A percentile compares a stretch with the other conserved stretches of the same genome.
These are phyloP conservation scores for Mucor irregularis DNA, from an alignment of 371 early-diverging fungal species.

Conservation along the genomic window DNA sequence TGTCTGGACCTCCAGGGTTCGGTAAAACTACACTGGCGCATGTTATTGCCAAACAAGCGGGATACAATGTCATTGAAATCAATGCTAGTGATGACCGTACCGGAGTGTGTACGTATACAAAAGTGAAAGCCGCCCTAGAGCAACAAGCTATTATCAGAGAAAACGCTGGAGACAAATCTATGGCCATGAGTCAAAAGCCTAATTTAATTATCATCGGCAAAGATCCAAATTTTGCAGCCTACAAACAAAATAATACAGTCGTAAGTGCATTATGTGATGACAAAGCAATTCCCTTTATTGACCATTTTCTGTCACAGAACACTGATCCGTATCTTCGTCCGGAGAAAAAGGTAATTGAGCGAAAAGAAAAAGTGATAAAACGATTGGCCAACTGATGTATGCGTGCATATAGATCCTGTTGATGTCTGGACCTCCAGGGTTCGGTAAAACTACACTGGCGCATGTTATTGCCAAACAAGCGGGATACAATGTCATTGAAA, in stretches of 20 bases:
- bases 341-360: conserved; percentile 55
- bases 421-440: conserved; percentile 96
- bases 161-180: conserved; percentile 7
- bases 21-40: conserved; percentile 99
- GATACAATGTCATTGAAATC: conserved; percentile 92
- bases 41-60: conserved; percentile 90
- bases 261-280: too few relatives aligned
- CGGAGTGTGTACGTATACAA: conserved; percentile 67
- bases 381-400: background rate
- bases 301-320: conserved; percentile 21
- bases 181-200: conserved; percentile 61
- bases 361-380: too few relatives aligned
- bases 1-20: conserved; percentile 97
- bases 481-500: conserved; percentile 93
- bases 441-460: conserved; percentile 98
- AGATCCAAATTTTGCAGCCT: conserved; percentile 16
- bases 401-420: conserved; percentile 68
- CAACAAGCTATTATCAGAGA: conserved; percentile 66
- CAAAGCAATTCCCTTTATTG: too few relatives aligned
- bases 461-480: conserved; percentile 91
- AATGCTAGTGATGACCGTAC: conserved; percentile 99
- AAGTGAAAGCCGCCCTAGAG: conserved; percentile 76
- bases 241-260: too few relatives aligned
- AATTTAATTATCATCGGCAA: conserved; percentile 93
- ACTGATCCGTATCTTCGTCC: conserved; percentile 64